Percentiles rank a stretch among this genome's conserved stretches.
Evolutionary conservation across 2,329 filamentous ascomycete species (phyloP).

Genomic region (Beauveria brongniartii): DNA sequence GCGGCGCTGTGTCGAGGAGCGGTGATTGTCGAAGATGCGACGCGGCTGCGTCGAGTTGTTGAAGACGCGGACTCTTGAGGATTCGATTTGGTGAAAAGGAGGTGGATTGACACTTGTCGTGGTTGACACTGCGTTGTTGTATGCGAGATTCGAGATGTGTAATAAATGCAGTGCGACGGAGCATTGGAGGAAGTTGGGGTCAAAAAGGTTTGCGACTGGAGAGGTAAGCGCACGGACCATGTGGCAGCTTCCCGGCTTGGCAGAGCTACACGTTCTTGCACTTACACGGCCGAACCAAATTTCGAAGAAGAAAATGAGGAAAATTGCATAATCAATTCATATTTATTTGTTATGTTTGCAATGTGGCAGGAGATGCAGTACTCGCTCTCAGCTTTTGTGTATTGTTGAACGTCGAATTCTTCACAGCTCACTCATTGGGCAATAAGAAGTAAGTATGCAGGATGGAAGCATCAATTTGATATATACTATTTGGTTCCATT

Average conservation of each 20-base stretch:
- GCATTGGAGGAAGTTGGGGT: neutral
- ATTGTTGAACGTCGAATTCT: too few species aligned
- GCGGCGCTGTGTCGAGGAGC: neutral
- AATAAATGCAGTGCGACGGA: neutral
- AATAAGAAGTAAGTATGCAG: neutral
- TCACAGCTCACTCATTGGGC: too few species aligned
- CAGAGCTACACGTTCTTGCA: neutral
- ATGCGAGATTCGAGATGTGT: neutral
- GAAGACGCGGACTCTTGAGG: too few species aligned
- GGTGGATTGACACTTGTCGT: neutral
- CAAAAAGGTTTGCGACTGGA: neutral
- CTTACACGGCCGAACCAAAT: neutral
- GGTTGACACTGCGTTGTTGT: too few species aligned
- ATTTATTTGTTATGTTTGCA: too few species aligned
- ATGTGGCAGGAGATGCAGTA: too few species aligned
- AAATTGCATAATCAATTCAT: too few species aligned
- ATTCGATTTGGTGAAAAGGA: neutral
- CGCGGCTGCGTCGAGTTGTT: neutral
- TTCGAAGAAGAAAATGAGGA: too few species aligned
- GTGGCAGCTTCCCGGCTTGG: neutral
- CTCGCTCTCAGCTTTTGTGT: too few species aligned
- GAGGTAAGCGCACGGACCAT: slow-evolving; percentile 2
- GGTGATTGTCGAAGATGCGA: neutral
- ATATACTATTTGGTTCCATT: neutral
- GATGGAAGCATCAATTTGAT: neutral